Evolutionary conservation across 805 yeast genomes (phyloP), one percentile per base, ranked within the genome.

Genomic region (Candida ortonii): DNA sequence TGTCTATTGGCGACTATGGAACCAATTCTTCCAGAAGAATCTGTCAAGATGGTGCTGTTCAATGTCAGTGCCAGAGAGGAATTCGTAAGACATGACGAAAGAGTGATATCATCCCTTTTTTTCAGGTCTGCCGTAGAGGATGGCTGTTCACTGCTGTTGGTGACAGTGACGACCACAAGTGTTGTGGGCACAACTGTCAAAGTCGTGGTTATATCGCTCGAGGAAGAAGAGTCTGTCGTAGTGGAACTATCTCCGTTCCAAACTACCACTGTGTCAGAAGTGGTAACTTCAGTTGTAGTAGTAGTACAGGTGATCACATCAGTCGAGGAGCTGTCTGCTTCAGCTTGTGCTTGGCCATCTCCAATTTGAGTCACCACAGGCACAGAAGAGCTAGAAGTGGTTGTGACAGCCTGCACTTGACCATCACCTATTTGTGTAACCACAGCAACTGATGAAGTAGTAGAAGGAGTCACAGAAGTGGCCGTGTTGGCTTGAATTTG

Each of bases 1-100:
- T 82, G 90, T 68, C 83, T 71, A 78, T 81, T 82, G 34, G 88
- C 79, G 50, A 82, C 90, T 62, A 82, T 80, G 32, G 87, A 74
- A 49, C 89, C 89, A 47, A 82, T 63, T 72, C 90, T 77, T 29
- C 83, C 83, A 42, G 65, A 47, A 22, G 70, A 55, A 53, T 82
- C 90, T 9, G 65, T 70, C 52, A 83, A 67, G 30, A 75, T 52
- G 46, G 77, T 62, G 14, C 52, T 65, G 23, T 66, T 61, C 53
- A 83, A 69, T 22, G 70, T 64, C 71, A 81, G 66, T 27, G 78
- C 64, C 52, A 83, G 67, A 27, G 84, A 64, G 44, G 68, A 62
- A 27, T 61, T 61, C 30, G 68, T 59, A 33, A 64, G 54, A 61
- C 84, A 76, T 22, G 78, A 57, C 21, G 53, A 59, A 21, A 57